Evolutionary conservation across 805 yeast species (phyloP).

Genomic region (Teunomyces funiuensis): DNA sequence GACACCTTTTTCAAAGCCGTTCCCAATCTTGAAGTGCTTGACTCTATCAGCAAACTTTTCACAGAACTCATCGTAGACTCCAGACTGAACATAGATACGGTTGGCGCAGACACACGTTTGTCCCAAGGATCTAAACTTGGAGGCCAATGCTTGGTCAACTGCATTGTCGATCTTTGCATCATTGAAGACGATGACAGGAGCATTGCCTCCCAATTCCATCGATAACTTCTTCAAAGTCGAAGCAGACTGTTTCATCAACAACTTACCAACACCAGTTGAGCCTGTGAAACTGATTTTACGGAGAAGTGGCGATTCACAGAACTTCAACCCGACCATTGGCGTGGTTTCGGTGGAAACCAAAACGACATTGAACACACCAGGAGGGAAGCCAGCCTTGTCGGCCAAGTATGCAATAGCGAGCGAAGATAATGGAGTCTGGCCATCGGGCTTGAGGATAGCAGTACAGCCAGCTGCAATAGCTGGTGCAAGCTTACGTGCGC

Average conservation of each 20-base stretch:
- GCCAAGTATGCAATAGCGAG: conserved; percentile 56
- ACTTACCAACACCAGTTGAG: conserved; percentile 61
- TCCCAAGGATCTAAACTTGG: conserved; percentile 62
- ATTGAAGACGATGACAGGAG: conserved; percentile 60
- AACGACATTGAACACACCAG: conserved; percentile 55
- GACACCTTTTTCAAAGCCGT: conserved; percentile 50
- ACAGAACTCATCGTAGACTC: conserved; percentile 49
- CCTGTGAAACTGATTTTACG: conserved; percentile 66
- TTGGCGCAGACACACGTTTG: conserved; percentile 69
- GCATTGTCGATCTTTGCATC: conserved; percentile 61
- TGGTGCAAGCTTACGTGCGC: conserved; percentile 63
- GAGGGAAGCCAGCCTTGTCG: conserved; percentile 61
- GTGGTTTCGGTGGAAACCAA: conserved; percentile 47
- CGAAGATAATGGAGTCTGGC: conserved; percentile 60
- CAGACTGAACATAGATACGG: conserved; percentile 54
- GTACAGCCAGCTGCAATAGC: conserved; percentile 69
- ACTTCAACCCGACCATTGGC: conserved; percentile 51
- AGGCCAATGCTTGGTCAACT: conserved; percentile 49
- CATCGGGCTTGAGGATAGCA: conserved; percentile 59
- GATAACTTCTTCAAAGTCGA: conserved; percentile 59
- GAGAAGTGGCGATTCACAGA: conserved; percentile 49
- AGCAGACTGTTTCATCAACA: conserved; percentile 57
- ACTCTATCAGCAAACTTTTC: conserved; percentile 46
- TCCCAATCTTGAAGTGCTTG: conserved; percentile 50
- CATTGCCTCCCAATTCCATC: conserved; percentile 68